Base-by-base conservation (phyloP, 2,329 filamentous ascomycete species). In the Botrytis fabae region DNA sequence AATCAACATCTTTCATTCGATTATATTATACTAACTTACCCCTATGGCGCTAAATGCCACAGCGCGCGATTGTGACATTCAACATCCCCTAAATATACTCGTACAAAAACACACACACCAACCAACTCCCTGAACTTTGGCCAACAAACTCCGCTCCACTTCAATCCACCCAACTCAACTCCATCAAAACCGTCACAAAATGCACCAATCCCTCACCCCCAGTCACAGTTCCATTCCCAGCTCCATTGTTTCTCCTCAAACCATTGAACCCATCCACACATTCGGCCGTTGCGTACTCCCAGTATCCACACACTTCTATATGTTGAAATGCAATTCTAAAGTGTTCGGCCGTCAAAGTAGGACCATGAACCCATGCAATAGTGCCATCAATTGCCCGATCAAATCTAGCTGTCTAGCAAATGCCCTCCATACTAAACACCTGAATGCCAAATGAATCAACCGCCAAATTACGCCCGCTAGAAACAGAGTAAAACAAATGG, bases 251-350 rank as follows among this genome's bases (percentile, higher is more conserved):
- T 42, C 48, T 9, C 18, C 25, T 22, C 35, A 57, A 54, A 32
- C 18, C 25, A 54, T 28, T 22, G 48, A 54, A 42, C 10, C 65
- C 18, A 68, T 42, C 20, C 65, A 42, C 38, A 25, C 32, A 40
- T 68, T 20, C 65, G 28, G 28, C 48, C 20, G 18, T 57, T 68
- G 35, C 48, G 20, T 32, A 42, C 35, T 42, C 65, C 35, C n/a
- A 65, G 16, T 48, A 44, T 35, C n/a, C 25, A 28, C n/a, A 22
- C n/a, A 38, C 65, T 68, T 68, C 65, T 68, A 42, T 68, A 68
- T 42, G 48, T 28, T 68, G 20, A 57, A 68, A 68, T 42, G 48
- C 35, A 57, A 20, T n/a, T 68, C 65, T 68, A 68, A 57, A 18
- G 38, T n/a, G 40, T 57, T 38, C 32, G 20, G 48, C 25, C 48